Evolutionary conservation across 1,139 yeast genomes (phyloP), one percentile per base, ranked within the genome.

Genomic region (Scheffersomyces titani): DNA sequence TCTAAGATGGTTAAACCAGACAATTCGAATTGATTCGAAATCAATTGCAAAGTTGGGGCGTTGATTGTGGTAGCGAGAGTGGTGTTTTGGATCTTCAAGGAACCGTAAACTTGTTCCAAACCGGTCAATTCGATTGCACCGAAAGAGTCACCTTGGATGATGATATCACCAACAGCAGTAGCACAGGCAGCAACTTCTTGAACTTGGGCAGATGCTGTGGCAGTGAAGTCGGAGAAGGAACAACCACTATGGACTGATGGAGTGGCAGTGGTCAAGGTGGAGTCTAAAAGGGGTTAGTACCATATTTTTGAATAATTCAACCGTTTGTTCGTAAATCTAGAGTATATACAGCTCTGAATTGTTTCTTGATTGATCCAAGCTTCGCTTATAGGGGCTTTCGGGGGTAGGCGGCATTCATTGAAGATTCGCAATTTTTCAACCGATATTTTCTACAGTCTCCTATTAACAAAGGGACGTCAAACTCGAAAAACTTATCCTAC

Each of bases 121-220:
- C 84, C 84, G 65, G 82, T 80, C 67, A 86, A 73, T 61, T 85
- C 82, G 66, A 88, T 85, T 61, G 83, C 66, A 64, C 85, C 86
- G 57, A 88, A 75, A 53, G 71, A 74, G 57, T 70, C 75, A 77
- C 93, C 92, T 59, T 84, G 70, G 70, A 94, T 81, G 75, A 81
- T 75, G 68, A 94, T 78, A 72, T 88, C 88, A 80, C 98, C 98
- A 62, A 84, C 84, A 64, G 93, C 84, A 62, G 93, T 89, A 52
- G 85, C 75, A 86, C 99, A 94, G 51, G 86, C 81, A 58, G 90
- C 77, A 61, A 90, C 83, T 51, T 77, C 71, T 68, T 90, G 96
- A 70, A 94, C 85, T 65, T 92, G 93, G 47, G 89, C 70, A 74
- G 93, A 92, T 53, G 87, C 85, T 59, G 94, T 85, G 63, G 90